Evolutionary conservation across 2,329 filamentous ascomycete genomes (phyloP).

Genomic region (Phoma herbarum): DNA sequence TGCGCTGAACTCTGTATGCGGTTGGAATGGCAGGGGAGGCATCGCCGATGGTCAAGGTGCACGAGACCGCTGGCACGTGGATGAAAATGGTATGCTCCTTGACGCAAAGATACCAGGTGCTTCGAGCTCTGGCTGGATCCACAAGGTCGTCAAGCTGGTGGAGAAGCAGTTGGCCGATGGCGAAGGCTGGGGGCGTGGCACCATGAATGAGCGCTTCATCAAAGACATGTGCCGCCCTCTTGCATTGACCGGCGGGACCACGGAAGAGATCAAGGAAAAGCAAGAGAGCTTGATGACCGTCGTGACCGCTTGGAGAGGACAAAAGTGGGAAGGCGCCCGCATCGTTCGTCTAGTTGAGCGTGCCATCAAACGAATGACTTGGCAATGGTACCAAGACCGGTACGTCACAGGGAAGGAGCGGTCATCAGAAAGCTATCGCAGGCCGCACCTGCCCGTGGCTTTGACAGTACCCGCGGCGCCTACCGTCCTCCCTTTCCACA

Average conservation of each 20-base stretch:
- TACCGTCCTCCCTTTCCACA: constrained; percentile 96
- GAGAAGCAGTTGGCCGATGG: constrained; percentile 87
- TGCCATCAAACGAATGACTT: constrained; percentile 76
- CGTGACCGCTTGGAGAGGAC: constrained; percentile 68
- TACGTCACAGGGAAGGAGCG: constrained; percentile 70
- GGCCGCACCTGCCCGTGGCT: constrained; percentile 76
- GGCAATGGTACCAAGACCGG: constrained; percentile 88
- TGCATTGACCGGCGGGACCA: constrained; percentile 46
- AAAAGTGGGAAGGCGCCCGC: constrained; percentile 88
- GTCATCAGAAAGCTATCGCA: constrained; percentile 67
- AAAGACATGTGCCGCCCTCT: constrained; percentile 58
- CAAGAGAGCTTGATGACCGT: constrained; percentile 49
- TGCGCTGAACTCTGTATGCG: constrained; percentile 94
- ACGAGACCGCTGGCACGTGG: constrained; percentile 92
- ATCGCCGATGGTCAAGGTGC: constrained; percentile 76
- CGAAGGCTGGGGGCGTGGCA: constrained; percentile 81
- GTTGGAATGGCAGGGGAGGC: constrained; percentile 90
- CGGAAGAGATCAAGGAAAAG: constrained; percentile 46
- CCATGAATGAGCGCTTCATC: constrained; percentile 60
- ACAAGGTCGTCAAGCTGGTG: constrained; percentile 90
- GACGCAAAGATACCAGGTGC: constrained; percentile 71
- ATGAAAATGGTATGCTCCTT: constrained; percentile 80
- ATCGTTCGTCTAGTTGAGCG: constrained; percentile 86
- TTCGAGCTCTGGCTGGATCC: constrained; percentile 79
- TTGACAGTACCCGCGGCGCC: constrained; percentile 86